Base-by-base conservation (phyloP, 805 yeast genomes). In the Candida boidinii region DNA sequence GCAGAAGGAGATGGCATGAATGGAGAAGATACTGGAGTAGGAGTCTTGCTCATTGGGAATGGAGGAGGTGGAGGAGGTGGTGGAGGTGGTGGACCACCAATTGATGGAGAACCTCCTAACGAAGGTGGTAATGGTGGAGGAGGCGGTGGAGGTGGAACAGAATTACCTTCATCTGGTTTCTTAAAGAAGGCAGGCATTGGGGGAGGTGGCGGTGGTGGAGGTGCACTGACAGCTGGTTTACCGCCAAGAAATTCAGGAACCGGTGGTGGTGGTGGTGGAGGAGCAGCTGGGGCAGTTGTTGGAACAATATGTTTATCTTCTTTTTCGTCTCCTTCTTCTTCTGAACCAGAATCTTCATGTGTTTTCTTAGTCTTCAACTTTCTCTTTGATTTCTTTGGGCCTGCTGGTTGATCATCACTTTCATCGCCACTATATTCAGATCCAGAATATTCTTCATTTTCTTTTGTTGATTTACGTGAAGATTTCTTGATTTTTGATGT, bases 211-310 rank as follows among this genome's bases (percentile, higher is more conserved):
- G 47, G 53, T n/a, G 58, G 58, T 7, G 62, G 59, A 9, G 61
- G 51, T 10, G 49, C 47, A 7, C 41, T 32, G 9, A 36, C 30
- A 11, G 37, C 13, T 10, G 21, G 7, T 19, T 31, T 18, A 4
- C 29, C n/a, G 13, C 29, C 19, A 9, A 35, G 43, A 6, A 29
- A 36, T 15, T 44, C 41, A 4, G 51, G 49, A 12, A 47, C 39
- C n/a, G 44, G 42, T 17, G 50, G 48, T 6, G 52, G 46, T 14
- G 56, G 46, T 5, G 54, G 60, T 3, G 66, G 61, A 8, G 60
- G 55, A 1, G 65, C 58, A 1, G 64, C 53, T 10, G 58, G 58
- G 4, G 56, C 45, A n/a, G 55, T 51, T 7, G 44, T 7, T 22
- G 33, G 25, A 9, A 7, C 21, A 19, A 7, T 19, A 6, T 19